Evolutionary conservation across 2,329 filamentous ascomycete species (phyloP), one percentile per base, ranked within the genome.

Genomic region (Magnaporthiopsis incrustans): DNA sequence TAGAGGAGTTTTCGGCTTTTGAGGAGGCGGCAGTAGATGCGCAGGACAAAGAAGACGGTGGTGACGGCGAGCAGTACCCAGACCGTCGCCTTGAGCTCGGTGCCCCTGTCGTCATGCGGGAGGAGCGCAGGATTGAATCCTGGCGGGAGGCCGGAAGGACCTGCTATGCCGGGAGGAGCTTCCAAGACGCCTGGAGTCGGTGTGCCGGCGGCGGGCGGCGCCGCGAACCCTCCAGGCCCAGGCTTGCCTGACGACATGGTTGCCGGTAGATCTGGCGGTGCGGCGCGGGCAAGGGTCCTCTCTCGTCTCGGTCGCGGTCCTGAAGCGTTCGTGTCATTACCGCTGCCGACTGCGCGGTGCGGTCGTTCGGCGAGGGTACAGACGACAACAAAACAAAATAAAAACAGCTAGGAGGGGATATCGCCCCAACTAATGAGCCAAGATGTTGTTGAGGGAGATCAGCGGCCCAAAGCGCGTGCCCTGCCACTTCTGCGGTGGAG

Each of bases 1-100:
- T 11, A 53, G 5, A 60, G 11, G 3, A 60, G 8, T 8, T 27
- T 11, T 0, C 27, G 22, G 15, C n/a, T 44, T 33, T 60, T 60
- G 33, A 35, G 44, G 33, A 38, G 25, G 64, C 72, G 72, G 70
- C 70, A 73, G 65, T 71, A 71, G 6, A 73, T 64, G 0, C 71
- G 67, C n/a, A 71, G 65, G 2, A 62, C 66, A 7, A 73, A 62
- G 33, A 72, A 70, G 33, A 61, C 44, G 22, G 64, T 59, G 6
- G 69, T 66, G 4, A 70, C 30, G 3, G 65, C 60, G 11, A 64
- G 59, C 4, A 69, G 57, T 14, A 68, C 53, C 69, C 69, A 70
- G 15, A 67, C 64, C n/a, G 64, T 64, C 12, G 65, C 67, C 60
- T 67, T 67, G 44, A 70, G 59, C 63, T 65, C 61, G 4, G 65